Evolutionary conservation across 768 basidiomycete genomes (phyloP), one percentile per base, ranked within the genome.

Genomic region (Saitozyma sp.): DNA sequence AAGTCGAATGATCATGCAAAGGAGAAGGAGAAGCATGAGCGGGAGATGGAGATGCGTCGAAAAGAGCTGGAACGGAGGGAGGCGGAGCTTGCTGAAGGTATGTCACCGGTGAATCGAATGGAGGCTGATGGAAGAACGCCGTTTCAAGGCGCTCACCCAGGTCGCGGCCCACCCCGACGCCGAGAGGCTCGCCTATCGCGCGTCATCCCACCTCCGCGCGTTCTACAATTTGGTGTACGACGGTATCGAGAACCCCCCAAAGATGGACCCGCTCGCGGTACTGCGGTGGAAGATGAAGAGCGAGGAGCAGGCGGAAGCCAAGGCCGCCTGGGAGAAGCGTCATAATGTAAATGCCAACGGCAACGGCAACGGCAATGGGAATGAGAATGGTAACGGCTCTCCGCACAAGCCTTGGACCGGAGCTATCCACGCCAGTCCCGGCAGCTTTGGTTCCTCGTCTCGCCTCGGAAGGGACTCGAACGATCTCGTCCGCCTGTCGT

Each of bases 201-300:
- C 66, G 1, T 53, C 61, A 11, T 57, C 70, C 8, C 73, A 73
- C 51, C 61, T 76, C 16, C 68, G 66, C 42, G 70, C 72, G 7
- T 70, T 54, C 59, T 76, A 76, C 59, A 62, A 64, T 11, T 66
- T 66, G 17, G 60, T 76, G 6, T 74, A 67, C 56, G 75, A 76
- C 9, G 68, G 75, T 3, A 45, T 76, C 37, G 70, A 71, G 6
- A 62, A 68, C 42, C 72, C 70, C 3, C 72, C 72, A 0, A 57
- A 62, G 19, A 42, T 74, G 49, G 74, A 76, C 55, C 70, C 72
- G 7, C 65, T 74, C 7, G 70, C 70, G 0, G 59, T 76, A 10
- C 49, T 74, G 17, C 61, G 75, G 16, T 76, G 75, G 75, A 63
- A 67, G 17, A 63, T 61, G 29, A 54, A 59, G 48, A 62, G 64